Base-by-base conservation (phyloP, 805 yeast genomes). In the Starmera caribaea region DNA sequence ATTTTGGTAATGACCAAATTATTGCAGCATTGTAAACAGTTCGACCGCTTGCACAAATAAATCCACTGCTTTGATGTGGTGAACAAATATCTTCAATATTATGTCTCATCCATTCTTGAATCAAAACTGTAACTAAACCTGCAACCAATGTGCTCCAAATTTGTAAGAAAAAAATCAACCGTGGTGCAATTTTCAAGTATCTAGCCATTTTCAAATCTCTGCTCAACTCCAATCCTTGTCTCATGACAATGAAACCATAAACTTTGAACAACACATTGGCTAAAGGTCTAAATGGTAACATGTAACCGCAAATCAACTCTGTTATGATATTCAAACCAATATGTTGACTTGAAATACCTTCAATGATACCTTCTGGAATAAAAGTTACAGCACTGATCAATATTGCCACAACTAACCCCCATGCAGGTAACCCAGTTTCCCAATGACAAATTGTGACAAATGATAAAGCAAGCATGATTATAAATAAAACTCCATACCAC, bases 271-370 rank as follows among this genome's bases (percentile, higher is more conserved):
- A 59, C 51, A 78, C 67, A 46, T 74, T 68, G 0, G 82, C 81
- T 46, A 76, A 61, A 5, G 82, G 71, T 38, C 55, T 58, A 14
- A 66, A 70, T 8, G 83, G 82, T 24, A 75, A 61, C 36, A 76
- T 69, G 47, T 76, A 77, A 8, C 82, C 83, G 37, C 76, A 73
- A 32, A 77, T 66, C 43, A 76, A 54, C 47, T 76, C 81, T 4
- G 76, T 76, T 40, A 78, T 65, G 4, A 77, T 79, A 47, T 75
- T 76, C 42, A 78, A 58, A 15, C 81, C 81, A 45, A 73, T 70
- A 12, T 74, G 64, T 34, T 48, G 51, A 30, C 78, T 78, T 0
- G 82, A 74, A 17, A 73, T 74, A 14, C 80, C 75, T 30, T 73
- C 76, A 34, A 78, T 63, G 5, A 79, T 59, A 12, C 79, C 74